These are phyloP conservation scores for Iris pallida DNA, from an alignment of 116 monocot species.

Conservation along the genomic window DNA sequence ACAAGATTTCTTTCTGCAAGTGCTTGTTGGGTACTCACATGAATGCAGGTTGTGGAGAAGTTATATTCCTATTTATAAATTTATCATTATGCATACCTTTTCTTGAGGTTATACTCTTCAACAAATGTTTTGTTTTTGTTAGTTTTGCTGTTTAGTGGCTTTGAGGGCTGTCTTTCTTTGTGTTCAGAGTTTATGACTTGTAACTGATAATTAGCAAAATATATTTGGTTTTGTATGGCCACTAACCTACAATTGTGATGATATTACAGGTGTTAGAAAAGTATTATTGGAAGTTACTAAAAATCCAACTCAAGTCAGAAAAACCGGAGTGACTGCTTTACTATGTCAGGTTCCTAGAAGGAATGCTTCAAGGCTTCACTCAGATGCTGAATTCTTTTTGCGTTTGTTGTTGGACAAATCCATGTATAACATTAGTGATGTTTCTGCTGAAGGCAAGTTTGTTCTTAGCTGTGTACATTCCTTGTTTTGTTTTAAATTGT, in stretches of 20 bases:
- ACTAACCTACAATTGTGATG: not conserved
- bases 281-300: slow-evolving; percentile 53
- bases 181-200: not conserved
- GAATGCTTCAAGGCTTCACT: slow-evolving; percentile 75
- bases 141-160: not conserved
- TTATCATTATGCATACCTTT: not conserved
- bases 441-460: slow-evolving; percentile 35
- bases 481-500: slow-evolving; percentile 8
- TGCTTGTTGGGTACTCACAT: not conserved
- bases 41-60: not conserved
- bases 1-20: slow-evolving; percentile 1
- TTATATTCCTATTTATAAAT: not conserved
- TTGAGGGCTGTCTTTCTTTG: not conserved
- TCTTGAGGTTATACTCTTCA: not conserved
- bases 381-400: slow-evolving; percentile 60
- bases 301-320: slow-evolving; percentile 24
- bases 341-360: slow-evolving; percentile 70
- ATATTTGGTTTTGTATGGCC: not conserved
- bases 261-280: slow-evolving; percentile 46
- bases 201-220: not conserved
- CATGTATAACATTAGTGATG: slow-evolving; percentile 26
- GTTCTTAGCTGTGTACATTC: not conserved
- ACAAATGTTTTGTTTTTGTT: not conserved
- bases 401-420: slow-evolving; percentile 53
- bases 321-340: slow-evolving; percentile 50